Evolutionary conservation across 768 basidiomycete species (phyloP).

Genomic region (Mycena pura): DNA sequence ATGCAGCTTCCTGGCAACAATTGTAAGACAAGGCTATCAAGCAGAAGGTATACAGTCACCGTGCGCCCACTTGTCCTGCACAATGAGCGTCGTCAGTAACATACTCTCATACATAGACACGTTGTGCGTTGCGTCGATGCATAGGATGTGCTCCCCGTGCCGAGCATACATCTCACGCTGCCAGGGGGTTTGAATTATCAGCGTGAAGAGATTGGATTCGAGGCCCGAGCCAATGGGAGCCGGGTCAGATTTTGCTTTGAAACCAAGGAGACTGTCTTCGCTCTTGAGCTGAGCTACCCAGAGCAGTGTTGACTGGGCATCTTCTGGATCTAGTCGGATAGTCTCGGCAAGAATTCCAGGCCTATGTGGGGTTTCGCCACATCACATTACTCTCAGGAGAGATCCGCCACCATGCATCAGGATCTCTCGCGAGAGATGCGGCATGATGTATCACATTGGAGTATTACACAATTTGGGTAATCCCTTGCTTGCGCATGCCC

Average conservation of each 20-base stretch:
- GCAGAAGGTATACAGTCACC: neutral
- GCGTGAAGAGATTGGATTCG: neutral
- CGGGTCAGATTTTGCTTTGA: constrained; percentile 3
- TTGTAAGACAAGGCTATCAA: neutral
- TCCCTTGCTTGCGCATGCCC: too few species aligned
- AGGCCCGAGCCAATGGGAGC: neutral
- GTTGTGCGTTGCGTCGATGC: constrained; percentile 19
- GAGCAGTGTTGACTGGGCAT: neutral
- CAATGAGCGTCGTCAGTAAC: constrained; percentile 1
- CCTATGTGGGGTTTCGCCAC: too few species aligned
- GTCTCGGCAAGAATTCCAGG: too few species aligned
- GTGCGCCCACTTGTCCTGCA: neutral
- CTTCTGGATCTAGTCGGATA: neutral
- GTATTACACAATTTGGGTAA: too few species aligned
- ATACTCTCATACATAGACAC: constrained; percentile 3
- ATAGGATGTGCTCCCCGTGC: neutral
- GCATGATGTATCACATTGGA: too few species aligned
- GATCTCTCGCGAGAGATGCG: too few species aligned
- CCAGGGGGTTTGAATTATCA: constrained; percentile 12
- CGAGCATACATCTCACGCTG: neutral
- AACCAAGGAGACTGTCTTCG: neutral
- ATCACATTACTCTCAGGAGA: too few species aligned
- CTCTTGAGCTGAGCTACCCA: neutral
- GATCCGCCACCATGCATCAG: too few species aligned
- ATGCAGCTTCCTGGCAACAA: neutral